phyloP scores from a whole-genome alignment of 768 basidiomycete species.

The Pleurotus ostreatus region DNA sequence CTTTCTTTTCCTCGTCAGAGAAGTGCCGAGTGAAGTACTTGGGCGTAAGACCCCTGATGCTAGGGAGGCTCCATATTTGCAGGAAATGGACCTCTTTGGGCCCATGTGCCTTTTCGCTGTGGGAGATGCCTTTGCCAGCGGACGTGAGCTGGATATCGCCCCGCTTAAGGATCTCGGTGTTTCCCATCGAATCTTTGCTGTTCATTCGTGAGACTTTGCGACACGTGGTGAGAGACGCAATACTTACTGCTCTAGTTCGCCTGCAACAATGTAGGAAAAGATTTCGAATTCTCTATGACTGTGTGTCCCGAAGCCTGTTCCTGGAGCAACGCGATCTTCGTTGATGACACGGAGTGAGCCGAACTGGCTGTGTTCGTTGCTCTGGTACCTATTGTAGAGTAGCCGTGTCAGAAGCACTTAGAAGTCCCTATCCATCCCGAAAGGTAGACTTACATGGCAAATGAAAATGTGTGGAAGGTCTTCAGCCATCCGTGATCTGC shows the following conservation, averaged over 20 bases:
- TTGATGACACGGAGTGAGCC: constrained; percentile 87
- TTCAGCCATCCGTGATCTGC: constrained; percentile 87
- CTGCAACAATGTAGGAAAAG: constrained; percentile 81
- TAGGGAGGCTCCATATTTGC: constrained; percentile 49
- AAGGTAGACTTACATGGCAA: constrained; percentile 49
- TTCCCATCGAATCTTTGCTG: constrained; percentile 90
- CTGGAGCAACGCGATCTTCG: constrained; percentile 79
- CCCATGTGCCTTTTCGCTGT: constrained; percentile 56
- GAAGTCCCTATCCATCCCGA: not conserved
- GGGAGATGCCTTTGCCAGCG: constrained; percentile 87
- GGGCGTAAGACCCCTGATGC: constrained; percentile 49
- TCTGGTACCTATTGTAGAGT: constrained; percentile 48
- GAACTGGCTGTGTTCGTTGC: constrained; percentile 51
- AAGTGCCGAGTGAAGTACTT: constrained; percentile 89
- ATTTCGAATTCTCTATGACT: constrained; percentile 86
- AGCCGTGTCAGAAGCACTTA: not conserved
- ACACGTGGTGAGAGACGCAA: not conserved
- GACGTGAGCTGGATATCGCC: constrained; percentile 92
- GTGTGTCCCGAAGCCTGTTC: constrained; percentile 84
- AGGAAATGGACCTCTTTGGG: constrained; percentile 43
- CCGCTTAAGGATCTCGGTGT: constrained; percentile 82
- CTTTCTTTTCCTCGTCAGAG: constrained; percentile 74
- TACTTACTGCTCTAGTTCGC: constrained; percentile 77
- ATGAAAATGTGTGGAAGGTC: constrained; percentile 83
- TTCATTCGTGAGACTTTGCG: not conserved